Evolutionary conservation across 345 rosid genomes (phyloP).

Genomic region (Citrus reticulata): DNA sequence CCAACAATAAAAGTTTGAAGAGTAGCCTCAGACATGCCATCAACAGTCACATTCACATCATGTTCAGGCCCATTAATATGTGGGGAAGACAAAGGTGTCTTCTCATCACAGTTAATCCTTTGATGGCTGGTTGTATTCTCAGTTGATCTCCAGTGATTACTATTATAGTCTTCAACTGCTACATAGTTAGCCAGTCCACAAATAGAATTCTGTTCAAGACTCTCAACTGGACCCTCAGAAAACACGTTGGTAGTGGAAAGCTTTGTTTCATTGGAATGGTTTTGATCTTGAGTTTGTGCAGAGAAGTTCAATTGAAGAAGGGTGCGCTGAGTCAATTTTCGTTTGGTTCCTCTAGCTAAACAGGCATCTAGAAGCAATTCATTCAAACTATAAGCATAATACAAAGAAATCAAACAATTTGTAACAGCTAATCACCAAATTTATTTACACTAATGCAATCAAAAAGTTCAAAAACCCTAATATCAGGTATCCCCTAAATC

Average conservation of each 20-base stretch:
- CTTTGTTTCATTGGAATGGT: constrained; percentile 19
- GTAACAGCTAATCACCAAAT: not conserved
- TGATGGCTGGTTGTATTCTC: constrained; percentile 16
- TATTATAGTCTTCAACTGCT: constrained; percentile 17
- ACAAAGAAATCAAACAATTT: not conserved
- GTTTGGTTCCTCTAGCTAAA: constrained; percentile 49
- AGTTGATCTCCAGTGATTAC: not conserved
- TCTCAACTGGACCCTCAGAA: not conserved
- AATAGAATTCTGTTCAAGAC: constrained; percentile 13
- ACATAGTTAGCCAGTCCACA: not conserved
- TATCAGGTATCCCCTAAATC: not conserved
- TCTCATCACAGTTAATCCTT: constrained; percentile 14
- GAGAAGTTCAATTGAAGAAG: constrained; percentile 58
- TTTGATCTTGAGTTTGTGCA: constrained; percentile 27
- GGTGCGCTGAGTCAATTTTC: constrained; percentile 78
- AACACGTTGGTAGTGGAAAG: constrained; percentile 5
- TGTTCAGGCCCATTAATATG: constrained; percentile 14
- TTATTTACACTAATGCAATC: not conserved
- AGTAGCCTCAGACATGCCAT: constrained; percentile 29
- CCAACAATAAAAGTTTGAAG: constrained; percentile 82
- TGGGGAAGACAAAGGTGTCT: constrained; percentile 16
- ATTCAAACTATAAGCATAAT: constrained; percentile 1
- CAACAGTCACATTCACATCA: constrained; percentile 10
- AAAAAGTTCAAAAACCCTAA: not conserved
- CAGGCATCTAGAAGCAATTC: constrained; percentile 44